Conservation (phyloP, 225 moss, liverwort and hornwort genomes). For the Marchantia polymorpha region DNA sequence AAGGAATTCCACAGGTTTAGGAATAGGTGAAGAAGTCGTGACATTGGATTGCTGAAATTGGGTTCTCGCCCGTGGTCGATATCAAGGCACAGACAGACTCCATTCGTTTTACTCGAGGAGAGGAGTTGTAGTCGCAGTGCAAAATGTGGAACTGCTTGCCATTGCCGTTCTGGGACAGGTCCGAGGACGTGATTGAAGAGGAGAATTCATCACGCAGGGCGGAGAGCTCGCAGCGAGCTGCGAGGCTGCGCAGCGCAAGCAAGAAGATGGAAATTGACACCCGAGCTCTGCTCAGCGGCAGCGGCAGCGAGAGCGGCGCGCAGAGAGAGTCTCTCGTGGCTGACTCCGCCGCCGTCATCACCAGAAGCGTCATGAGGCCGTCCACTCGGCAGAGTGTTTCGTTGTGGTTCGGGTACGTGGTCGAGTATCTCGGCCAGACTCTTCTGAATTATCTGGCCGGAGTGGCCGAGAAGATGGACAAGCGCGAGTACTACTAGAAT, state of each 20-base stretch:
- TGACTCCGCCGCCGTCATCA: background rate
- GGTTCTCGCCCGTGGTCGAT: background rate
- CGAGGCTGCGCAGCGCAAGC: background rate
- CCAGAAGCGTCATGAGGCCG: background rate
- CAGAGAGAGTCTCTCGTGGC: background rate
- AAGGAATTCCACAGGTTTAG: background rate
- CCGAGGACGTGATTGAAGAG: background rate
- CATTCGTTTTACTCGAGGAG: background rate
- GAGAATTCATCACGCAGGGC: background rate
- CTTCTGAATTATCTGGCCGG: background rate
- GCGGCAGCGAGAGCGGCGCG: background rate
- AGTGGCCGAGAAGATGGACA: conserved; percentile 8
- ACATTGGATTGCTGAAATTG: too few species aligned
- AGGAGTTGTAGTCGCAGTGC: too few species aligned
- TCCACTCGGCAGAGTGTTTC: background rate
- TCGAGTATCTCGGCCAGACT: background rate
- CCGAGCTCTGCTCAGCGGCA: background rate
- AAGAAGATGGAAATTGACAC: background rate
- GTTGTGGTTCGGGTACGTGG: background rate
- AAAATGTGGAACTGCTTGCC: conserved; percentile 18
- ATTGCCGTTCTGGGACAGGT: background rate
- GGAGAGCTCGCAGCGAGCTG: background rate
- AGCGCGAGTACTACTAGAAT: conserved; percentile 8
- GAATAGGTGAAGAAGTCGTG: background rate
- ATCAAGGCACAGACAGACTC: background rate